Conservation (phyloP, 768 basidiomycete genomes). For the Termitomyces sp. region DNA sequence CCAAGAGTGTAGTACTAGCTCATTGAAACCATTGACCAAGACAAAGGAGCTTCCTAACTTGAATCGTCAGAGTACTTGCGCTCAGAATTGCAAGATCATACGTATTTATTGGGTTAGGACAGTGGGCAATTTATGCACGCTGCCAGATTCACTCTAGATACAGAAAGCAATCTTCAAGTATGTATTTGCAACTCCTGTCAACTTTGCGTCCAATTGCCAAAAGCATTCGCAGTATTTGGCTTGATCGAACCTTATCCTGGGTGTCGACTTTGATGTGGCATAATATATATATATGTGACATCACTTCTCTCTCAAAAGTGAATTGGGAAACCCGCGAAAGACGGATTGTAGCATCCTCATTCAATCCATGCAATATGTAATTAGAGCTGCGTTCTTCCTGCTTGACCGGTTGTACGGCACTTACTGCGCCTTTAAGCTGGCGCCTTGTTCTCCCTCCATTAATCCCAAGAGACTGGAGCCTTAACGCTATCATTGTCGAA, state of each 20-base stretch:
- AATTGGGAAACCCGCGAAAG: too few relatives aligned
- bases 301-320: neutral
- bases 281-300: neutral
- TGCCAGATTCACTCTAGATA: too few relatives aligned
- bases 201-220: neutral
- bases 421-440: neutral
- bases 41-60: too few relatives aligned
- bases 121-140: too few relatives aligned
- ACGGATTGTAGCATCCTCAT: neutral
- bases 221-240: neutral
- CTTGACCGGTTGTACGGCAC: neutral
- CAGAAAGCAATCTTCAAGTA: neutral
- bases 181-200: neutral
- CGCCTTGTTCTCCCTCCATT: neutral
- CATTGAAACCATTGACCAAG: too few relatives aligned
- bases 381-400: neutral
- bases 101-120: too few relatives aligned
- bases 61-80: too few relatives aligned
- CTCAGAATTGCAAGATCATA: too few relatives aligned
- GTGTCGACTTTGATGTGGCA: neutral
- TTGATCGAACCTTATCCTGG: neutral
- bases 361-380: neutral
- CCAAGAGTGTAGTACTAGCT: too few relatives aligned
- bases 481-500: neutral
- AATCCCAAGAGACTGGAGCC: neutral